Percentiles rank a stretch among this genome's conserved stretches.
phyloP scores from a whole-genome alignment of 306 rosid genomes.

The Prunus fruticosa region DNA sequence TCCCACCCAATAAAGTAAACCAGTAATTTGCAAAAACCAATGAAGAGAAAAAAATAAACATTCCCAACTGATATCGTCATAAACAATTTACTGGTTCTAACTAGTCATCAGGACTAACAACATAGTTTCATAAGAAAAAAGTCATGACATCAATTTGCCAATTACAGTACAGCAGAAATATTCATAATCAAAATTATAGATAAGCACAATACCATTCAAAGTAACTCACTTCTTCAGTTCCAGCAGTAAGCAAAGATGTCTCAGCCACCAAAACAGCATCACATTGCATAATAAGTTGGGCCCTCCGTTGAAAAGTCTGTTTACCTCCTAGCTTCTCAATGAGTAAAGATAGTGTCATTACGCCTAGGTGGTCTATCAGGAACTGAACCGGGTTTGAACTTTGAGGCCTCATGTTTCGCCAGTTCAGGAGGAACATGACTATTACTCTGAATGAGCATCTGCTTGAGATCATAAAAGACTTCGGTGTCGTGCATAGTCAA shows the following conservation, averaged over 20 bases:
- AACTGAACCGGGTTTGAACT: conserved; percentile 82
- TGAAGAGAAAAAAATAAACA: neutral
- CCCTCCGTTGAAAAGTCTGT: neutral
- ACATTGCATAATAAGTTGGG: neutral
- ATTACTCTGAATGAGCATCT: conserved; percentile 80
- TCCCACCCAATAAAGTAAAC: neutral
- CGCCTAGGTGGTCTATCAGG: conserved; percentile 90
- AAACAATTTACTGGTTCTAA: neutral
- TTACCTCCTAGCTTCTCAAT: conserved; percentile 33
- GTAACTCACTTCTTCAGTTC: conserved; percentile 21
- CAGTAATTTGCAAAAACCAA: neutral
- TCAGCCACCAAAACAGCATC: conserved; percentile 1
- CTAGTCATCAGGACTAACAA: neutral
- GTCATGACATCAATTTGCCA: neutral
- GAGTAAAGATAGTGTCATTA: conserved; percentile 76
- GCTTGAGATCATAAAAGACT: conserved; percentile 89
- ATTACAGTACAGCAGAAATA: neutral
- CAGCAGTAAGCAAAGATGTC: conserved; percentile 7
- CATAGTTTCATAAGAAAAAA: neutral
- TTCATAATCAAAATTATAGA: neutral
- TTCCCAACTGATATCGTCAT: neutral
- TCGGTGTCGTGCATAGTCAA: conserved; percentile 72
- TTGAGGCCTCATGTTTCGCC: conserved; percentile 92
- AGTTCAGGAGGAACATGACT: conserved; percentile 88
- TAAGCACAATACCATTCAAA: neutral